These are phyloP conservation scores for Apiotrichum siamense DNA, from an alignment of 1,284 basidiomycete genomes.

Conservation along the genomic window DNA sequence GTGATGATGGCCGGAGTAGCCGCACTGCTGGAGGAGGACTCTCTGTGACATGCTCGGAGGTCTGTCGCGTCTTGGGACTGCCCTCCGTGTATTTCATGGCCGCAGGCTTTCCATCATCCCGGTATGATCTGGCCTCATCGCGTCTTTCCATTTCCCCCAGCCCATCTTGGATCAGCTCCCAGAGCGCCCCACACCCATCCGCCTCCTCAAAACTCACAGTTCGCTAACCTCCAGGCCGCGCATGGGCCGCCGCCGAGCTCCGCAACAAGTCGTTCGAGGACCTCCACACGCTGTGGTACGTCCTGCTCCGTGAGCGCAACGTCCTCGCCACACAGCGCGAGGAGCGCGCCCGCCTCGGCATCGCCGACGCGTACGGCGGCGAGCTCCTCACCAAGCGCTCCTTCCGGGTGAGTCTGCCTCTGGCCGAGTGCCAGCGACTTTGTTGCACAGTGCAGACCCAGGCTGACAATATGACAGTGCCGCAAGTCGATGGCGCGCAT, in stretches of 20 bases:
- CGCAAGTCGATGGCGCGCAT: constrained; percentile 96
- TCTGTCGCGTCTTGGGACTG: too few relatives aligned
- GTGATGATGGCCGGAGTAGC: too few relatives aligned
- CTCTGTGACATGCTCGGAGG: too few relatives aligned
- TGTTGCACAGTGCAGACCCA: background rate
- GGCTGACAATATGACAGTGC: constrained; percentile 53
- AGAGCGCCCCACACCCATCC: background rate
- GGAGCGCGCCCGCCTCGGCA: constrained; percentile 61
- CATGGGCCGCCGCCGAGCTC: constrained; percentile 78
- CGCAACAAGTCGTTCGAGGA: constrained; percentile 85
- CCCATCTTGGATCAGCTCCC: too few relatives aligned
- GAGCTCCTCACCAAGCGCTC: constrained; percentile 33
- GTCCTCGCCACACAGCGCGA: constrained; percentile 78
- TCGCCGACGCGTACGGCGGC: constrained; percentile 32
- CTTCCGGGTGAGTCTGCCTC: constrained; percentile 36
- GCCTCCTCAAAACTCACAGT: background rate
- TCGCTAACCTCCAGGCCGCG: constrained; percentile 57
- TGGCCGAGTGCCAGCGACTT: too few relatives aligned
- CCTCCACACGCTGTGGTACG: constrained; percentile 87
- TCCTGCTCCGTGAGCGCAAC: constrained; percentile 79
- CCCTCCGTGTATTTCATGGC: too few relatives aligned
- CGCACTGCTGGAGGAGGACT: too few relatives aligned
- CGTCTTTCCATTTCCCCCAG: too few relatives aligned
- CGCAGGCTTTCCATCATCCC: too few relatives aligned
- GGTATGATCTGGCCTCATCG: too few relatives aligned